Conservation (phyloP, 768 basidiomycete genomes). For the Termitomyces sp. region DNA sequence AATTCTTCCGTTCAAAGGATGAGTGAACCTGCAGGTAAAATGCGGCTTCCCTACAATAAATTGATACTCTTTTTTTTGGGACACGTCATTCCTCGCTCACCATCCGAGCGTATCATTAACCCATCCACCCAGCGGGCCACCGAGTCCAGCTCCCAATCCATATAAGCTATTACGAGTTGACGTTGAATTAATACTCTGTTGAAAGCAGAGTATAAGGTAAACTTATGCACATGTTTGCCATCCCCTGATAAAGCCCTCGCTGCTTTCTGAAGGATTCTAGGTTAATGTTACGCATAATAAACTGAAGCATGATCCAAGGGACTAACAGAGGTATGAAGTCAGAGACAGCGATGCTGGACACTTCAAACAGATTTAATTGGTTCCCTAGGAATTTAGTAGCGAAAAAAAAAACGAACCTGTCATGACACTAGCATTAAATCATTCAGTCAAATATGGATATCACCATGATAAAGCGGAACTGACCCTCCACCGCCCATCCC, state of each 20-base stretch:
- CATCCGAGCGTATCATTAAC: conserved; percentile 83
- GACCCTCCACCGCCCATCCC: conserved; percentile 93
- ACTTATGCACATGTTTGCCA: conserved; percentile 75
- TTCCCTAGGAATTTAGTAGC: conserved; percentile 12
- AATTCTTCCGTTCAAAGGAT: background rate
- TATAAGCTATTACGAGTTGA: conserved; percentile 49
- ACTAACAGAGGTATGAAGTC: conserved; percentile 87
- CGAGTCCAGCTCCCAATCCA: conserved; percentile 77
- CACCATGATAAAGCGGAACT: conserved; percentile 27
- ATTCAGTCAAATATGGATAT: conserved; percentile 20
- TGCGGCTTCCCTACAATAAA: conserved; percentile 63
- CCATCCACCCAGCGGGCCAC: conserved; percentile 81
- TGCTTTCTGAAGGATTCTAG: conserved; percentile 52
- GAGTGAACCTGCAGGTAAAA: conserved; percentile 76
- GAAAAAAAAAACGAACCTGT: conserved; percentile 51
- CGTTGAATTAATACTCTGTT: background rate
- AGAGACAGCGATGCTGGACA: conserved; percentile 77
- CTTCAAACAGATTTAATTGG: conserved; percentile 35
- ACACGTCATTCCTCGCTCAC: conserved; percentile 29
- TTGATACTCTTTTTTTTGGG: conserved; percentile 6
- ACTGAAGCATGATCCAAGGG: conserved; percentile 5
- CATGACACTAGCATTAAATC: conserved; percentile 58
- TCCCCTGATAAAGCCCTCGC: conserved; percentile 87
- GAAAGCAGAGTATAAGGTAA: background rate
- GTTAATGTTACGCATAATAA: conserved; percentile 4